Base-by-base conservation (phyloP, 1,284 basidiomycete genomes). In the Salmacisia buchloeana region DNA sequence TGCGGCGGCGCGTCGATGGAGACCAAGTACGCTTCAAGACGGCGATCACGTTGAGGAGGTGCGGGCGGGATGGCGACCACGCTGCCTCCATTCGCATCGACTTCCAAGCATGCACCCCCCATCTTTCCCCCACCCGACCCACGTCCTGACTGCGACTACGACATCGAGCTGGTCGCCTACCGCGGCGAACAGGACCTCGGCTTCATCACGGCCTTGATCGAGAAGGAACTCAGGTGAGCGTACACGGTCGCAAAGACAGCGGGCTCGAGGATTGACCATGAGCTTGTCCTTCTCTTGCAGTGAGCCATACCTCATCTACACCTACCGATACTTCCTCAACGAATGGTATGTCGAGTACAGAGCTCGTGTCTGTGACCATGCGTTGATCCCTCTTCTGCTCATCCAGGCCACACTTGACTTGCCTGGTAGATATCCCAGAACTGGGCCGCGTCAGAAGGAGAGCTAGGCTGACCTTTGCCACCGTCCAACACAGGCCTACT, bases 261-360 rank as follows among this genome's bases (percentile, higher is more conserved):
- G 10, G 13, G 9, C 27, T 25, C 1, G 13, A 33, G 10, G 10
- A n/a, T 31, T 57, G 54, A 35, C 35, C 23, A 58, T 21, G 13
- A 3, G 7, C 18, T 33, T 36, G 31, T 21, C 27, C 21, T 31
- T 31, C 4, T 54, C 56, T 36, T 58, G 6, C 85, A 92, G 90
- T 72, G 94, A 97, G 81, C 94, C 94, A 38, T 97, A 92, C 82
- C 92, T 94, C 64, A 88, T 93, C 60, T 93, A 92, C 81, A 92
- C 91, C 0, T 92, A 91, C 29, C 71, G 73, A 49, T 80, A 74
- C 64, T 78, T 78, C 58, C 85, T 98, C 13, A 87, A 91, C 75
- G 89, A 92, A 73, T 98, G 96, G 94, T 93, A 58, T 62, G 83
- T 68, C 9, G n/a, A n/a, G n/a, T n/a, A n/a, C n/a, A 4, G 59